phyloP scores from a whole-genome alignment of 495 filamentous ascomycete genomes.

The Trichoderma virens region DNA sequence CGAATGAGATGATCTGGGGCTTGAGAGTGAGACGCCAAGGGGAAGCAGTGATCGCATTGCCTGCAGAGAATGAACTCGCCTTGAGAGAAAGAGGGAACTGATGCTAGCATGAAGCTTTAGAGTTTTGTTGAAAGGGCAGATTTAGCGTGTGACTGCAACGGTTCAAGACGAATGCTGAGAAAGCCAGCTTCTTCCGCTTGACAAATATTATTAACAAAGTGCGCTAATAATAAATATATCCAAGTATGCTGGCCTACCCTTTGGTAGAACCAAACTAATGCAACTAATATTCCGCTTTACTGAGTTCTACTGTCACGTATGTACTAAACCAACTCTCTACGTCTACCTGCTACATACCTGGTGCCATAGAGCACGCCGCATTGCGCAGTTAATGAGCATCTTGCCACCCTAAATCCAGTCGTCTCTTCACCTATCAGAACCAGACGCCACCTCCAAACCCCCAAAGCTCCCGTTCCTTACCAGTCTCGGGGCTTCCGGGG shows the following conservation, averaged over 20 bases:
- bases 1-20: not conserved
- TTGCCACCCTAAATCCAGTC: not conserved
- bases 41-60: no score
- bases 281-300: not conserved
- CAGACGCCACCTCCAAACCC: slow-evolving; percentile 3
- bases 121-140: no score
- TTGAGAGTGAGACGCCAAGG: not conserved
- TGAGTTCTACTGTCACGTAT: not conserved
- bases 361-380: not conserved
- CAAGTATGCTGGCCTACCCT: not conserved
- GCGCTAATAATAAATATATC: not conserved
- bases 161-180: no score
- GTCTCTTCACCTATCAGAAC: not conserved
- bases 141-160: no score
- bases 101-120: no score
- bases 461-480: slow-evolving; percentile 8
- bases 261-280: not conserved
- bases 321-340: not conserved
- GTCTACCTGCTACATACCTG: not conserved
- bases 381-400: no score
- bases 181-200: no score
- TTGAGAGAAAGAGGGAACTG: no score
- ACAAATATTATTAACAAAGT: no score
- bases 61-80: no score
- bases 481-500: not conserved